These are phyloP conservation scores for Aethionema arabicum DNA, from an alignment of 345 rosid genomes.

Conservation along the genomic window DNA sequence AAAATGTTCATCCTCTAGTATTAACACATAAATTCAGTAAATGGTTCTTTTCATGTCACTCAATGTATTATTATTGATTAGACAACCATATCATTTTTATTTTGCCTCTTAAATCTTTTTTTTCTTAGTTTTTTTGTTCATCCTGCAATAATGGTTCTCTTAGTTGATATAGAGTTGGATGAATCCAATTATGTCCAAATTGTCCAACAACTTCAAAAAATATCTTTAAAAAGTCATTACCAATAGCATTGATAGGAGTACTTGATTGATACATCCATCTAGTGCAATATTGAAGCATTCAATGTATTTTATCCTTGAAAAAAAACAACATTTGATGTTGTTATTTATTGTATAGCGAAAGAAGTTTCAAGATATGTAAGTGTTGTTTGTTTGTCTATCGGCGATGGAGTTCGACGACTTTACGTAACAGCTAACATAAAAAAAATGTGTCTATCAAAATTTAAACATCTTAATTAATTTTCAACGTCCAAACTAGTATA, in stretches of 20 bases:
- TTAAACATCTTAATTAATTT: too few relatives aligned
- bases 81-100: background rate
- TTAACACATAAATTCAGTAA: constrained; percentile 12
- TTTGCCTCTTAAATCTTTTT: background rate
- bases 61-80: constrained; percentile 11
- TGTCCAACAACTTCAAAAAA: constrained; percentile 10
- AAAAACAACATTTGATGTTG: background rate
- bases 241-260: constrained; percentile 16
- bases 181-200: constrained; percentile 12
- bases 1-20: constrained; percentile 2
- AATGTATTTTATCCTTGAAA: constrained; percentile 3
- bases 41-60: constrained; percentile 11
- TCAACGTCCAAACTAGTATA: too few relatives aligned
- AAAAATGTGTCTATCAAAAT: too few relatives aligned
- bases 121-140: constrained; percentile 1
- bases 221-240: constrained; percentile 1
- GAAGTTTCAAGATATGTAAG: background rate
- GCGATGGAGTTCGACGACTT: too few relatives aligned
- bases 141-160: background rate
- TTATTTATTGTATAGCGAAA: background rate
- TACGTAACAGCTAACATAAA: too few relatives aligned
- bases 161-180: constrained; percentile 7
- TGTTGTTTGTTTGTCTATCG: too few relatives aligned
- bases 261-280: constrained; percentile 8
- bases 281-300: constrained; percentile 3